phyloP scores from a whole-genome alignment of 345 rosid species.

The Lenwebbia sp. region DNA sequence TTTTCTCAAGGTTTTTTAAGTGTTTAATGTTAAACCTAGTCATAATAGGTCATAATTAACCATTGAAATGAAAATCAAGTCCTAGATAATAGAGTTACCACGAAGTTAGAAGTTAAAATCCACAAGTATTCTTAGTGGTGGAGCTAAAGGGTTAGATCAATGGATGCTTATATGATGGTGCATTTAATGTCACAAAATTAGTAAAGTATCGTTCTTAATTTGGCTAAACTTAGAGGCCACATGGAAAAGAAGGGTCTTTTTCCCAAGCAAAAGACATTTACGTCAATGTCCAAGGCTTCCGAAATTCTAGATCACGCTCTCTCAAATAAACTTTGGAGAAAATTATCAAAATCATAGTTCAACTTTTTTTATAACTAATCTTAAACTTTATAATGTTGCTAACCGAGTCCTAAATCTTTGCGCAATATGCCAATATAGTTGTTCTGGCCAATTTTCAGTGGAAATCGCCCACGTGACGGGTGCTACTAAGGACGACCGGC shows the following conservation, averaged over 20 bases:
- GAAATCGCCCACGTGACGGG: background rate
- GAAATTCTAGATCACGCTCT: background rate
- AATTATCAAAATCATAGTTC: background rate
- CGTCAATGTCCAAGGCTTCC: background rate
- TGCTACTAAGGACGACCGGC: fast-evolving
- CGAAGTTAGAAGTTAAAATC: background rate
- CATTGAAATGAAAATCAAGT: background rate
- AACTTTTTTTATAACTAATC: background rate
- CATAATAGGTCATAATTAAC: background rate
- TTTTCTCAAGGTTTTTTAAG: background rate
- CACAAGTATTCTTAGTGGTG: background rate
- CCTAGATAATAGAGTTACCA: background rate
- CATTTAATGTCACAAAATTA: background rate
- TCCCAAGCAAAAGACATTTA: background rate
- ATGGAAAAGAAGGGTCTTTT: background rate
- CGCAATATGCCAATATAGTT: background rate
- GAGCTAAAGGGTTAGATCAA: background rate
- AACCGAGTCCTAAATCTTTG: background rate
- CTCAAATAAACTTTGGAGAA: background rate
- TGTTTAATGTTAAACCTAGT: background rate
- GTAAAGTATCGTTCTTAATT: background rate
- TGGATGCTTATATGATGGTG: background rate
- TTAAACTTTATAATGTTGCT: fast-evolving
- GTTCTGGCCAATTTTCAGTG: fast-evolving
- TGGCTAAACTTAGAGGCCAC: background rate